Percentiles rank a stretch among this genome's conserved stretches.
Evolutionary conservation across 768 basidiomycete species (phyloP).

Genomic region (Lentinula guzmanii): DNA sequence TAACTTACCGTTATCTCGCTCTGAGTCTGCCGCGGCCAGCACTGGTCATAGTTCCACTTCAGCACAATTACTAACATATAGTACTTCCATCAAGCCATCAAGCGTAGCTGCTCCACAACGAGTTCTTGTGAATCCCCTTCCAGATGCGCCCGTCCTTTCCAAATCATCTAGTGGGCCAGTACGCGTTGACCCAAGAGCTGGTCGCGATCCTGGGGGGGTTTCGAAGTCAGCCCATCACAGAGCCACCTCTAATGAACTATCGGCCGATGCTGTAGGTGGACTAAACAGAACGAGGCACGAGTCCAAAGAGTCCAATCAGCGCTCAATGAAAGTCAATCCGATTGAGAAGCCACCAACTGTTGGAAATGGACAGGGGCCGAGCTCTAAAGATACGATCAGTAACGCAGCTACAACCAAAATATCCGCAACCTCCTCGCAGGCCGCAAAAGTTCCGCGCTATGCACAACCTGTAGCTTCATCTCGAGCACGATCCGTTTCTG

Average conservation of each 20-base stretch:
- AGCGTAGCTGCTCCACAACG: neutral
- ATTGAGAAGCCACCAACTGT: neutral
- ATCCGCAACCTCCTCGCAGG: neutral
- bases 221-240: no score
- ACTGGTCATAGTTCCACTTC: neutral
- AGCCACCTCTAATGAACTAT: no score
- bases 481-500: neutral
- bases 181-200: slow-evolving; percentile 1
- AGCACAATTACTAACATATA: neutral
- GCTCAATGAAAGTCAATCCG: neutral
- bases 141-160: neutral
- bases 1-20: neutral
- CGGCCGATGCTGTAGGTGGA: neutral
- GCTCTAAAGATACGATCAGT: neutral
- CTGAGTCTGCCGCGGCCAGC: slow-evolving; percentile 1
- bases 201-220: neutral
- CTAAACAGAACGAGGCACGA: neutral
- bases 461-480: neutral
- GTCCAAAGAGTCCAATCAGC: neutral
- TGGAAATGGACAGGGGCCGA: neutral
- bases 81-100: neutral
- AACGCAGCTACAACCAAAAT: no score
- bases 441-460: neutral
- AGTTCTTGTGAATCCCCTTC: neutral
- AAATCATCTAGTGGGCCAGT: neutral